Percentiles rank a stretch among this genome's conserved stretches.
phyloP scores from a whole-genome alignment of 2,329 filamentous ascomycete species.

The Byssochlamys sp. region DNA sequence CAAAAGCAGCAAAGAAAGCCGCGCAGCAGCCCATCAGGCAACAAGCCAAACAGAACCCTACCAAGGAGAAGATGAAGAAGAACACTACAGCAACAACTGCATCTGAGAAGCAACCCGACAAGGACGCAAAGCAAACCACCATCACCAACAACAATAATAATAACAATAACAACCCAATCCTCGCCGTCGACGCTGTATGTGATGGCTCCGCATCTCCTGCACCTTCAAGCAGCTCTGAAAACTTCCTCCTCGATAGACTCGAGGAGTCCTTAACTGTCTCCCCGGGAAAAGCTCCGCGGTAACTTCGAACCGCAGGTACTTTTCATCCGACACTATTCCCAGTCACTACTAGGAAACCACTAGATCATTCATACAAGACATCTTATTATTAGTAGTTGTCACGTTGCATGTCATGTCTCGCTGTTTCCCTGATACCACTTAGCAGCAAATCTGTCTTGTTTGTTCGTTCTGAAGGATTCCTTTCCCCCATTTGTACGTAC shows the following conservation, averaged over 20 bases:
- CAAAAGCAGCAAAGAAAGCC: not conserved
- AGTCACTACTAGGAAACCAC: not conserved
- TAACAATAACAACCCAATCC: not conserved
- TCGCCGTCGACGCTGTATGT: not conserved
- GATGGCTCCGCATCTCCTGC: constrained; percentile 10
- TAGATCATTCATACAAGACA: too few species aligned
- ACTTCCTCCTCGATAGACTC: constrained; percentile 15
- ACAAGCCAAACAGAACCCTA: not conserved
- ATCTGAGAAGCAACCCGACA: not conserved
- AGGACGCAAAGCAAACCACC: not conserved
- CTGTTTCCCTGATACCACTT: too few species aligned
- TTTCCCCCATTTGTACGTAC: too few species aligned
- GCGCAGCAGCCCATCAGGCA: not conserved
- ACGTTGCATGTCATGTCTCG: too few species aligned
- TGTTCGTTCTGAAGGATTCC: too few species aligned
- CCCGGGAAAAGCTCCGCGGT: not conserved
- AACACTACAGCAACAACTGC: too few species aligned
- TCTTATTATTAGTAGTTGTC: too few species aligned
- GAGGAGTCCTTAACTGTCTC: constrained; percentile 13
- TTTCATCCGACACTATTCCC: not conserved
- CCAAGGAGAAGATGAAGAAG: not conserved
- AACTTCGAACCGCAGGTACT: not conserved
- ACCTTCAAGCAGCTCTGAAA: constrained; percentile 12
- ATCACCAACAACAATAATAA: not conserved
- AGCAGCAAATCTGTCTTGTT: too few species aligned